These are phyloP conservation scores for Puccinia hordei DNA, from an alignment of 1,284 basidiomycete species.

Conservation along the genomic window DNA sequence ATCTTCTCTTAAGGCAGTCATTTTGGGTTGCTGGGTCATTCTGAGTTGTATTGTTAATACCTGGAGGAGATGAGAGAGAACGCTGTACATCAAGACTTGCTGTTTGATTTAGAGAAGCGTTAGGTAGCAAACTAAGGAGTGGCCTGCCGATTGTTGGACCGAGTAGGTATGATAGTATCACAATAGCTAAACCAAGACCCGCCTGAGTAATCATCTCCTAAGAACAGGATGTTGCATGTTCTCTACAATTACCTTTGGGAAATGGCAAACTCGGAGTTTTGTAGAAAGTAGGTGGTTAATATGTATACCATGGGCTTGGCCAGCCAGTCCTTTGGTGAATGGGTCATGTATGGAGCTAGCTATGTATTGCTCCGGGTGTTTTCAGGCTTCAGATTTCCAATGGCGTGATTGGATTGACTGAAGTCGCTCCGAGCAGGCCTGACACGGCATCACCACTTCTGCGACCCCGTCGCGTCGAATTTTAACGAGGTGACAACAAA, in stretches of 20 bases:
- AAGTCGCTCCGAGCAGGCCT: conserved; percentile 1
- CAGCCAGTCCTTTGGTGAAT: background rate
- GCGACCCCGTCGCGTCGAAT: conserved; percentile 16
- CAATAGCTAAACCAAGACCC: background rate
- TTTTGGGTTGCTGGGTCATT: conserved; percentile 19
- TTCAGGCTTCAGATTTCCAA: conserved; percentile 1
- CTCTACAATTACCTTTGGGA: background rate
- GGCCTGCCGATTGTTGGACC: conserved; percentile 24
- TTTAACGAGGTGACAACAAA: conserved; percentile 25
- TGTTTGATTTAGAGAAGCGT: conserved; percentile 23
- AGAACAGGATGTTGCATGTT: conserved; percentile 11
- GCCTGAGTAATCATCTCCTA: conserved; percentile 21
- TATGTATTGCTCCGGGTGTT: background rate
- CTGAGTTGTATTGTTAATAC: background rate
- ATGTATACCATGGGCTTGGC: background rate
- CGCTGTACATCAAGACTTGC: background rate
- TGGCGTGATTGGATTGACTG: conserved; percentile 31
- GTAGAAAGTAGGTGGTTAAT: background rate
- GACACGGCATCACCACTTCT: background rate
- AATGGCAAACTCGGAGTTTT: background rate
- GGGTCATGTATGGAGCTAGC: background rate
- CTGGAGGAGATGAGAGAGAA: conserved; percentile 6
- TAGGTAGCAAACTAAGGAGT: conserved; percentile 6
- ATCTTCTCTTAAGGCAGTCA: conserved; percentile 40
- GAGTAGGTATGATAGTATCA: conserved; percentile 18